Base-by-base conservation (phyloP, 176 grass and related monocot genomes). In the Rhynchospora pubera region DNA sequence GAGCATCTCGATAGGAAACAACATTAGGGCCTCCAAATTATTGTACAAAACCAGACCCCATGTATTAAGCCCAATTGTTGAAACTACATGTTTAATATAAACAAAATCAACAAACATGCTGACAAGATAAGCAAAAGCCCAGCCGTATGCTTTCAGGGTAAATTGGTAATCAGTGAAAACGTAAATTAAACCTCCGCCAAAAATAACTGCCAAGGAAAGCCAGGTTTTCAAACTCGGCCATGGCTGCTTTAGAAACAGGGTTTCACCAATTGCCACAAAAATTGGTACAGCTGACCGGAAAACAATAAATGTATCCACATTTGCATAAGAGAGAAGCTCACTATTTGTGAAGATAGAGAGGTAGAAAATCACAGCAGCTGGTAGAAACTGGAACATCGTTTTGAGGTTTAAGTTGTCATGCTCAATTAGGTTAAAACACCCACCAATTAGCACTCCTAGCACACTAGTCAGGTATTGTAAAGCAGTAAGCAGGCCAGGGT, bases 21-120 rank as follows among this genome's bases (percentile, higher is more conserved):
- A 9, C 81, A 92, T 59, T 81, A 94, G 83, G 83, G 93, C 93
- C 46, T 94, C 93, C 53, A 94, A 88, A 23, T 94, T 94, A 80
- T 94, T 94, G 93, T 92, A 94, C n/a, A 94, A 86, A 73, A 94
- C 93, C 83, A 92, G 88, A 14, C 93, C 93, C 93, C 93, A 94
- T 85, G 93, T 94, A 76, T 94, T 92, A 83, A 94, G 68, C 46
- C 93, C 93, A 64, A 94, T 94, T 55, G 93, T 94, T 88, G 91
- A 91, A 65, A 94, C 90, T 0, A 94, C 93, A 9, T 94, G 93
- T 68, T 94, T 94, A 85, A 94, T 94, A 79, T 94, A 94, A 65
- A 94, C 90, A 4, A 94, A 94, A 55, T 94, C 93, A 65, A 94
- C 86, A 11, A 90, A 94, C 93, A 94, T 94, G 81, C 93, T 94